A percentile compares a stretch with the other conserved stretches of the same genome.
Evolutionary conservation across 768 basidiomycete genomes (phyloP).

Genomic region (Suillus plorans): DNA sequence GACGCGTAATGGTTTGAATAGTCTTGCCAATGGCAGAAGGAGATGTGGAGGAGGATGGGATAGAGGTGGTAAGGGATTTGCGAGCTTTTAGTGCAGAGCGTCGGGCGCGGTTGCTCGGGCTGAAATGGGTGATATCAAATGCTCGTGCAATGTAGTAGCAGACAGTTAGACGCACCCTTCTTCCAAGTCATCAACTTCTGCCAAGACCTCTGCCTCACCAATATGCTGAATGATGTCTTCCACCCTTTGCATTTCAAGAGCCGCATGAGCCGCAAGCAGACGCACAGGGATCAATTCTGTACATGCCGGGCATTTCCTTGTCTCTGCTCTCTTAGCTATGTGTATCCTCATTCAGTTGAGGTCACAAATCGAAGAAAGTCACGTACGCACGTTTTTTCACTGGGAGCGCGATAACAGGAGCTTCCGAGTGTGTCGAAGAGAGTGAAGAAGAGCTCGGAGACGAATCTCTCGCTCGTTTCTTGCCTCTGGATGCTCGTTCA

Average conservation of each 20-base stretch:
- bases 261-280: constrained; percentile 62
- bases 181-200: constrained; percentile 47
- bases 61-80: constrained; percentile 31
- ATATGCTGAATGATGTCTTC: constrained; percentile 64
- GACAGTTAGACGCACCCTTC: constrained; percentile 46
- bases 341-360: background rate
- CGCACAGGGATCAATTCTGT: constrained; percentile 70
- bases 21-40: constrained; percentile 46
- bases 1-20: constrained; percentile 62
- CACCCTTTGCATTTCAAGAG: constrained; percentile 67
- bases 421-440: constrained; percentile 33
- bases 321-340: constrained; percentile 72
- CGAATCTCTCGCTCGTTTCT: constrained; percentile 44
- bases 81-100: constrained; percentile 48
- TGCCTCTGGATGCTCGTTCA: constrained; percentile 36
- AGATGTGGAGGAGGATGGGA: constrained; percentile 26
- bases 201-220: constrained; percentile 57
- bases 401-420: constrained; percentile 23
- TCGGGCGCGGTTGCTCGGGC: constrained; percentile 24
- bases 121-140: constrained; percentile 35
- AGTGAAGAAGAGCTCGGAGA: constrained; percentile 33
- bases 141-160: constrained; percentile 23
- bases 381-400: constrained; percentile 50
- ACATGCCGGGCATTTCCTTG: constrained; percentile 73
- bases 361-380: background rate